These are phyloP conservation scores for Jatropha multifida DNA, from an alignment of 441 rosid species.

Conservation along the genomic window DNA sequence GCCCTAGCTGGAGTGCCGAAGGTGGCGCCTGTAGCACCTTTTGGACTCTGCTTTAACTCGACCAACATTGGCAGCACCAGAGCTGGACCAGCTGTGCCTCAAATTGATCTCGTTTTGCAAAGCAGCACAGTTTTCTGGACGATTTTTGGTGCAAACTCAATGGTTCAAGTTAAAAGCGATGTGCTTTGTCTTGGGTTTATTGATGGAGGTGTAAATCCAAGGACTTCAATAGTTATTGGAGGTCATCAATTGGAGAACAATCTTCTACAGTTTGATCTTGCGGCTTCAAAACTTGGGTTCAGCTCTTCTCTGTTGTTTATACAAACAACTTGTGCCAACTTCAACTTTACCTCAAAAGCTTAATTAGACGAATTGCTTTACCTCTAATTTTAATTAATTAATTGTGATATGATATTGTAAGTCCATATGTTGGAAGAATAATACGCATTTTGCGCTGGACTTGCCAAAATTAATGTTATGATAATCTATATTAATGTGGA, in stretches of 20 bases:
- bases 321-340: slow-evolving; percentile 32
- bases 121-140: slow-evolving; percentile 24
- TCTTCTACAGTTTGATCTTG: slow-evolving; percentile 41
- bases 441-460: too few relatives aligned
- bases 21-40: slow-evolving; percentile 30
- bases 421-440: too few relatives aligned
- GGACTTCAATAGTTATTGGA: slow-evolving; percentile 42
- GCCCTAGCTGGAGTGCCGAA: slow-evolving; percentile 11
- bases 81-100: slow-evolving; percentile 33
- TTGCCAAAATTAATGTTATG: too few relatives aligned
- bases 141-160: slow-evolving; percentile 41
- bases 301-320: slow-evolving; percentile 31
- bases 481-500: too few relatives aligned
- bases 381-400: background rate
- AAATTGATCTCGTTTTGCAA: slow-evolving; percentile 32
- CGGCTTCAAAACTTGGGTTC: slow-evolving; percentile 33
- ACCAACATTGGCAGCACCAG: slow-evolving; percentile 10
- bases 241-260: slow-evolving; percentile 40
- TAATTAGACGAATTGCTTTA: background rate
- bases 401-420: background rate
- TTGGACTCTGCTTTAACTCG: slow-evolving; percentile 29
- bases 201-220: slow-evolving; percentile 35
- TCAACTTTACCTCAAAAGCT: slow-evolving; percentile 27
- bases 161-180: slow-evolving; percentile 26
- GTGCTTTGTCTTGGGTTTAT: slow-evolving; percentile 44